Conservation (phyloP, 177 flowering plant species). For the Vitis hybrid region DNA sequence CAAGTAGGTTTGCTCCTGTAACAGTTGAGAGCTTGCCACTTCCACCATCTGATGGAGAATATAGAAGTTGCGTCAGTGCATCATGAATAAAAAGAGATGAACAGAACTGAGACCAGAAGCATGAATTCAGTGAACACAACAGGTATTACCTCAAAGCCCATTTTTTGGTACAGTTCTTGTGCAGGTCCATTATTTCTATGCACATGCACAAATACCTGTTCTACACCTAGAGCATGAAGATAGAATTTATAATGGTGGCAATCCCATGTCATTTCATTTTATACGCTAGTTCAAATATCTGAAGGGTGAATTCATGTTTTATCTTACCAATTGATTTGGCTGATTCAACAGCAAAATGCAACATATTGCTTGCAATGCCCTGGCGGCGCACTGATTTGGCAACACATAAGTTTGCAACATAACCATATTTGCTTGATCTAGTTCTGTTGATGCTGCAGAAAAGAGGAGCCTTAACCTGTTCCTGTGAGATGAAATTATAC, state of each 20-base stretch:
- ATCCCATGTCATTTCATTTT: not conserved
- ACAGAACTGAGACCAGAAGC: not conserved
- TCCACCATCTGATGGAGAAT: conserved; percentile 45
- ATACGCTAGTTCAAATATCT: not conserved
- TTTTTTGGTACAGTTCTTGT: conserved; percentile 49
- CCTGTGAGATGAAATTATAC: conserved; percentile 35
- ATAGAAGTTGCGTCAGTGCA: not conserved
- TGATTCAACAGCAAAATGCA: conserved; percentile 54
- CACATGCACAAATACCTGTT: conserved; percentile 65
- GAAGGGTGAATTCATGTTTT: not conserved
- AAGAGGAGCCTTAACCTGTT: conserved; percentile 35
- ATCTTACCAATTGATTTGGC: conserved; percentile 58
- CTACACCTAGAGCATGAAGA: conserved; percentile 46
- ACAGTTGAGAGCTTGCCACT: conserved; percentile 33
- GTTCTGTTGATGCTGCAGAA: conserved; percentile 38
- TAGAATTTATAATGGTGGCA: conserved; percentile 6
- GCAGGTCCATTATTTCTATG: conserved; percentile 55
- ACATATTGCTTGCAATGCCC: conserved; percentile 81
- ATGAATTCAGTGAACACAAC: not conserved
- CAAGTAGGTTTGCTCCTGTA: conserved; percentile 39
- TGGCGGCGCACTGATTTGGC: conserved; percentile 69
- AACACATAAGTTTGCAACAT: conserved; percentile 72
- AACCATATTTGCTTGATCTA: conserved; percentile 46
- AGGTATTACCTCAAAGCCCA: conserved; percentile 66
- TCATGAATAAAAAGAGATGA: not conserved